Evolutionary conservation across 345 rosid genomes (phyloP), one percentile per base, ranked within the genome.

Genomic region (Syzygium grande): DNA sequence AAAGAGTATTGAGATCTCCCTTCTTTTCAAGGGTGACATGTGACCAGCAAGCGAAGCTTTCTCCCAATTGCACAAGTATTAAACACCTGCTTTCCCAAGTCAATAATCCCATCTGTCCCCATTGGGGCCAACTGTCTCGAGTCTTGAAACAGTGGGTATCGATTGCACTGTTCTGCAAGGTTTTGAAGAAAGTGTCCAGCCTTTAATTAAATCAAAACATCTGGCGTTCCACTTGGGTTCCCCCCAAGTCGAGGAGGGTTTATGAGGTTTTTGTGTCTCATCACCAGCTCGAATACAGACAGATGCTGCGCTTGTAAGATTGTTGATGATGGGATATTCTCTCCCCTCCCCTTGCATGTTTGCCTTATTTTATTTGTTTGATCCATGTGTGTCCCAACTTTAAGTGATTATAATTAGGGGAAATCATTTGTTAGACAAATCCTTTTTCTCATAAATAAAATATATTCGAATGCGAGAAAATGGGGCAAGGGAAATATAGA

Each of bases 121-220:
- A 30, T 56, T 84, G 85, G 17, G 86, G 88, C 92, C 92, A 90
- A 88, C 93, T 88, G 95, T 91, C 93, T 91, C 93, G 55, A 16
- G 87, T 88, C 68, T 61, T 88, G 94, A 92, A 92, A 92, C 94
- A 92, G 41, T 25, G 41, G 46, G 49, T 5, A 10, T 21, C 25
- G 25, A 73, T 19, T 10, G 49, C 25, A 73, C 27, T 17, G 27
- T 38, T 19, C 46, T 19, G 14, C 80, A 34, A 34, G 38, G 25
- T 19, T 23, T 65, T 19, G 9, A 17, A 73, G 80, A 34, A 19
- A 5, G 11, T 17, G 80, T 73, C 80, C 19, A 73, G 34, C 25
- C 61, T 21, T 29, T 68, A 17, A 68, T 68, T 4, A 34, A 54
- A 73, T 68, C 25, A 9, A 15, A 7, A 21, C 80, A 2, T 16